These are phyloP conservation scores for Miamiensis avidus DNA, from an alignment of 169 alveolate genomes.

Conservation along the genomic window DNA sequence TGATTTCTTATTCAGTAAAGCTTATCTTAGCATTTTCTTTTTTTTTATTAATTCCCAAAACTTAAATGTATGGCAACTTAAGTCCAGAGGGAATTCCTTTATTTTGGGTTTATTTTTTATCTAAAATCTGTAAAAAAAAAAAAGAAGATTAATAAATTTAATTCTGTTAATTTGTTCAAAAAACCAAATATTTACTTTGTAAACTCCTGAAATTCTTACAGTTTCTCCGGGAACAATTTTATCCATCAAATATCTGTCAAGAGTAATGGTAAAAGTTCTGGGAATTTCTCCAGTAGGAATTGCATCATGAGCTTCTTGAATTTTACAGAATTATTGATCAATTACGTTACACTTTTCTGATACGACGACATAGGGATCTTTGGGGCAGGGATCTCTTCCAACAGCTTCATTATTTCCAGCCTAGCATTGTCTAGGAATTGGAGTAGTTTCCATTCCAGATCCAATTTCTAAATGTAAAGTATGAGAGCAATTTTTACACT, in stretches of 20 bases:
- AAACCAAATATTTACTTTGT: slow-evolving; percentile 51
- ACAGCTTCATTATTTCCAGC: slow-evolving; percentile 80
- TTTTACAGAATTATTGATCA: slow-evolving; percentile 95
- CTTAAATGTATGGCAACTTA: slow-evolving; percentile 81
- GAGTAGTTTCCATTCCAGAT: not conserved
- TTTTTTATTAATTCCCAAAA: slow-evolving; percentile 76
- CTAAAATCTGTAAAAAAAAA: not conserved
- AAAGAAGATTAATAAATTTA: not conserved
- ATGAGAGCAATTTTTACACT: not conserved
- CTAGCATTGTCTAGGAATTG: not conserved
- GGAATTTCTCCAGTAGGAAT: slow-evolving; percentile 97
- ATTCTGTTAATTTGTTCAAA: slow-evolving; percentile 24
- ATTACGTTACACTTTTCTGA: slow-evolving; percentile 95
- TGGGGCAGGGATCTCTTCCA: slow-evolving; percentile 83
- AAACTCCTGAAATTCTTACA: slow-evolving; percentile 94
- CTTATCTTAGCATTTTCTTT: slow-evolving; percentile 58
- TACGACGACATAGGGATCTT: slow-evolving; percentile 92
- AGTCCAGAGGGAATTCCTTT: slow-evolving; percentile 54
- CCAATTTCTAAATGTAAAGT: not conserved
- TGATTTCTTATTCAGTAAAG: slow-evolving; percentile 75
- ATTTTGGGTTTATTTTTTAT: slow-evolving; percentile 12
- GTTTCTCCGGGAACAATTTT: slow-evolving; percentile 98
- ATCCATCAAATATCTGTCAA: slow-evolving; percentile 93
- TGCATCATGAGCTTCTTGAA: slow-evolving; percentile 99
- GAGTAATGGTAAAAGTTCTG: slow-evolving; percentile 86